Conservation (phyloP, 192 early-diverging fungal species). For the Podila epicladia region DNA sequence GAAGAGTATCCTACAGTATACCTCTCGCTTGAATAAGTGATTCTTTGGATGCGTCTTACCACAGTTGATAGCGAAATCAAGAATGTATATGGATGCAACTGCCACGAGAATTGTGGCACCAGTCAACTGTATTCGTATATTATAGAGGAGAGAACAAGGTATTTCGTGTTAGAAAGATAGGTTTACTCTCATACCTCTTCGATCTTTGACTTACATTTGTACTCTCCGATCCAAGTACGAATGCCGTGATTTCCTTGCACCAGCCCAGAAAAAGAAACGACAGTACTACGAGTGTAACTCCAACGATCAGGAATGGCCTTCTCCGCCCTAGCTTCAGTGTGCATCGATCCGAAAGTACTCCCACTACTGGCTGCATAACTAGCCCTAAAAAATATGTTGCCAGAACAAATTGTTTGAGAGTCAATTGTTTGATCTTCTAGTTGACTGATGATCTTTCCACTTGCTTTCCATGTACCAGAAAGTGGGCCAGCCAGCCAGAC, state of each 20-base stretch:
- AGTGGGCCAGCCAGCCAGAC: slow-evolving; percentile 96
- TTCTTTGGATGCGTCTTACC: slow-evolving; percentile 39
- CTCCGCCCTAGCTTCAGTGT: slow-evolving; percentile 78
- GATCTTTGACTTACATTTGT: slow-evolving; percentile 19
- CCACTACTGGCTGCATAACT: slow-evolving; percentile 85
- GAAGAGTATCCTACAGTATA: not conserved
- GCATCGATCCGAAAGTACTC: slow-evolving; percentile 83
- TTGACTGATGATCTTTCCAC: not conserved
- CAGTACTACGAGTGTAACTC: slow-evolving; percentile 69
- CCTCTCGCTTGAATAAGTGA: not conserved
- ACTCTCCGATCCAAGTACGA: slow-evolving; percentile 38
- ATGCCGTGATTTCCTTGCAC: slow-evolving; percentile 74
- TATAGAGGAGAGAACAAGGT: not conserved
- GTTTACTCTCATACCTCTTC: not conserved
- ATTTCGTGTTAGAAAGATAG: not conserved
- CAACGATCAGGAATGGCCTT: slow-evolving; percentile 85
- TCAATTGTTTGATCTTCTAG: too few species aligned
- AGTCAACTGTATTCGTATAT: slow-evolving; percentile 10
- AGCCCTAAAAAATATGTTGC: slow-evolving; percentile 54
- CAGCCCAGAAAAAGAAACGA: slow-evolving; percentile 81
- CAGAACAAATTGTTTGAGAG: not conserved
- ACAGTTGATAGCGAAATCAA: slow-evolving; percentile 95
- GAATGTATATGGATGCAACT: slow-evolving; percentile 82
- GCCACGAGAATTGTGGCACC: slow-evolving; percentile 70
- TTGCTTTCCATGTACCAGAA: slow-evolving; percentile 59